These are phyloP conservation scores for Davidsoniella eucalypti DNA, from an alignment of 2,329 filamentous ascomycete species.

Conservation along the genomic window DNA sequence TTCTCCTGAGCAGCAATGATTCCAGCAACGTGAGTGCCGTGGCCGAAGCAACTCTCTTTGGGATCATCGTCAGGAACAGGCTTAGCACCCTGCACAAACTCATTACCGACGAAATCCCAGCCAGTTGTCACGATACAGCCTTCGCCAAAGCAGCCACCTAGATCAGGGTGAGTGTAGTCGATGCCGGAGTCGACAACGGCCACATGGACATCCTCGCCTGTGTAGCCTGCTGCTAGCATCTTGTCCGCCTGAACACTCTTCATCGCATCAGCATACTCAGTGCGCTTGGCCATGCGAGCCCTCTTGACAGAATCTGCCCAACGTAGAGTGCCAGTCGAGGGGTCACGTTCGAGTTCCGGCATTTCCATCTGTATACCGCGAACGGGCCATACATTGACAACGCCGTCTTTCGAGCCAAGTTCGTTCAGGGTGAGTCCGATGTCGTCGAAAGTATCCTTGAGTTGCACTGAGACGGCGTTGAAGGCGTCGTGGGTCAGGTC, in stretches of 20 bases:
- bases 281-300: constrained; percentile 1
- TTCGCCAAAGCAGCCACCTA: constrained; percentile 46
- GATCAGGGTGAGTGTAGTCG: constrained; percentile 45
- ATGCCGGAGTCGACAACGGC: constrained; percentile 27
- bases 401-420: constrained; percentile 9
- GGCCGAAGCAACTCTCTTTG: constrained; percentile 21
- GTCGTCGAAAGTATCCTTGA: constrained; percentile 17
- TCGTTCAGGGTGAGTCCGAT: constrained; percentile 14
- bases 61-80: constrained; percentile 26
- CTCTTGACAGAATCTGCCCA: too few species aligned
- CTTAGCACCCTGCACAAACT: constrained; percentile 29
- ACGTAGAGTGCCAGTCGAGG: too few species aligned
- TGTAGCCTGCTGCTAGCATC: constrained; percentile 27
- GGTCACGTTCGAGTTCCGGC: background rate
- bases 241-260: constrained; percentile 21
- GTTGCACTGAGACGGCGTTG: constrained; percentile 17
- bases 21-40: constrained; percentile 30
- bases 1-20: constrained; percentile 28
- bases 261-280: constrained; percentile 18
- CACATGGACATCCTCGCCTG: constrained; percentile 28
- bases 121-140: constrained; percentile 43
- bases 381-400: constrained; percentile 20
- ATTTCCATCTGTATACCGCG: constrained; percentile 15
- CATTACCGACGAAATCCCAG: constrained; percentile 42
- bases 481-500: constrained; percentile 16